Conservation (phyloP, 2,329 filamentous ascomycete species). For the Ophiostoma sp. region DNA sequence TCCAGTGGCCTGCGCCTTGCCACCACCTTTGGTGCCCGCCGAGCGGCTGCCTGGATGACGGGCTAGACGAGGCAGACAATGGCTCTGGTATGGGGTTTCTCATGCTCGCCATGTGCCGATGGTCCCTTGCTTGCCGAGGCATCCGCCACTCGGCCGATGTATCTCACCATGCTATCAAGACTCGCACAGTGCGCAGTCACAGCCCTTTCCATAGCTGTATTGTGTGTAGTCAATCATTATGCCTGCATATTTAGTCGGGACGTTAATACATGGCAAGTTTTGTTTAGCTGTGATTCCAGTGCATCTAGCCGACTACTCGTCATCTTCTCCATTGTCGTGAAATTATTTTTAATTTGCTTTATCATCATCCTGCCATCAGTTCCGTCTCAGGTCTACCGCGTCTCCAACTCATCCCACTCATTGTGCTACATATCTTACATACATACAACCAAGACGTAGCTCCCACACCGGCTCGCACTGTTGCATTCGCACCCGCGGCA, state of each 20-base stretch:
- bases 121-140: not conserved
- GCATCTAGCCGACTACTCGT: not conserved
- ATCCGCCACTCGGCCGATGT: not conserved
- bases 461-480: slow-evolving; percentile 1
- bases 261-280: not conserved
- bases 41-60: slow-evolving; percentile 83
- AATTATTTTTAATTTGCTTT: not conserved
- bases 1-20: slow-evolving; percentile 80
- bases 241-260: not conserved
- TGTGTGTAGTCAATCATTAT: not conserved
- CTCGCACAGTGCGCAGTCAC: not conserved
- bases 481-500: not conserved
- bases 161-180: not conserved
- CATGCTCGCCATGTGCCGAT: not conserved
- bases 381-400: not conserved
- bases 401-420: not conserved
- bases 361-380: not conserved
- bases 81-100: not conserved
- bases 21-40: slow-evolving; percentile 75
- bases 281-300: not conserved
- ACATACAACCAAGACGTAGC: not conserved
- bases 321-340: not conserved
- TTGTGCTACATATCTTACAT: not conserved
- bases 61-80: slow-evolving; percentile 45
- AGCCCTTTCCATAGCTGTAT: not conserved